phyloP scores from a whole-genome alignment of 164 flowering plant species.

The Dillenia turbinata region DNA sequence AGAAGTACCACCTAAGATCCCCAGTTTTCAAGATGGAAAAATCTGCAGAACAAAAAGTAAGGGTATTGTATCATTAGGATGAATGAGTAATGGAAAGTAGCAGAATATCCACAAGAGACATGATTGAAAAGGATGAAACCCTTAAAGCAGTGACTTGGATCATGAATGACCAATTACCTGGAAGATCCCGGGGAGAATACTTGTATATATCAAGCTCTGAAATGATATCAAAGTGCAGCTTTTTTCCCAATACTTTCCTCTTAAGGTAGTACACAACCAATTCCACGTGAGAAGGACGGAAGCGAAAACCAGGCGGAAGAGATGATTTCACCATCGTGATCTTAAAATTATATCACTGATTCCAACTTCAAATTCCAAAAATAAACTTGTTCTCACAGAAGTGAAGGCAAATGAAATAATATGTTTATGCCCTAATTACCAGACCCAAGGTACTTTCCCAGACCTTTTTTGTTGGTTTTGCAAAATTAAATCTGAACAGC shows the following conservation, averaged over 20 bases:
- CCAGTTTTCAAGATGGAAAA: conserved; percentile 41
- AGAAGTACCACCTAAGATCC: conserved; percentile 85
- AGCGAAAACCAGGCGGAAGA: conserved; percentile 82
- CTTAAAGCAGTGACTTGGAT: too few species aligned
- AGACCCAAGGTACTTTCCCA: too few species aligned
- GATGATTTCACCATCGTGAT: conserved; percentile 27
- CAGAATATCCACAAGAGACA: neutral
- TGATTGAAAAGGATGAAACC: too few species aligned
- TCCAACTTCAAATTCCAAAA: neutral
- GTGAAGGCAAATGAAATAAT: too few species aligned
- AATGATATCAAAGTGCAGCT: conserved; percentile 33
- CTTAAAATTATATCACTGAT: too few species aligned
- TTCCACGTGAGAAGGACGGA: conserved; percentile 86
- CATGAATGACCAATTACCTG: conserved; percentile 36
- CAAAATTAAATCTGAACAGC: too few species aligned
- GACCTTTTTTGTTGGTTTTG: too few species aligned
- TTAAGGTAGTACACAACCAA: conserved; percentile 60
- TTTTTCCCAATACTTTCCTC: conserved; percentile 58
- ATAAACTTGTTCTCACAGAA: too few species aligned
- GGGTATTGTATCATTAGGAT: neutral
- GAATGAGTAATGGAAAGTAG: neutral
- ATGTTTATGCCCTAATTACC: too few species aligned
- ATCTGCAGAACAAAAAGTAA: conserved; percentile 24
- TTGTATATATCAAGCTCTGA: conserved; percentile 68
- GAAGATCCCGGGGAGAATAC: conserved; percentile 78